Evolutionary conservation across 108 stramenopile genomes (phyloP), one percentile per base, ranked within the genome.

Genomic region (Fistulifera solaris): DNA sequence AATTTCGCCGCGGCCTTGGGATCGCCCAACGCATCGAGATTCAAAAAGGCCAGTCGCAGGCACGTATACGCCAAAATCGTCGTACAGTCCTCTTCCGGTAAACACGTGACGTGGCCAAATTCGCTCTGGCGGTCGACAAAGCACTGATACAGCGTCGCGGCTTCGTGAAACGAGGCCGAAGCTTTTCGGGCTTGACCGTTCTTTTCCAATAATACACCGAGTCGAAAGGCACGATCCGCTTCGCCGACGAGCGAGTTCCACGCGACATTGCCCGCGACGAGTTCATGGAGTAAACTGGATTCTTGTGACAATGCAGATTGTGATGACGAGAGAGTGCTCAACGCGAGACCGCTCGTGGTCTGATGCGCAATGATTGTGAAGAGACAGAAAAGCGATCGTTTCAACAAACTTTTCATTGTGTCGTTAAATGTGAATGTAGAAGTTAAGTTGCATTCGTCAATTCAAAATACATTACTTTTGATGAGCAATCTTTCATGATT

Each of bases 121-220:
- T 59, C 67, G 23, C 69, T 56, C 0, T 59, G 41, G 14, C 54
- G 59, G 25, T 87, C 83, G 24, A 87, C 55, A 65, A 62, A 92
- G 65, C 89, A 85, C 47, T 92, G 89, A 60, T 77, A 92, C 13
- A 92, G 61, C 7, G 89, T 92, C 0, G 85, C 89, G 2, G 85
- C 83, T 66, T 87, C 83, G 56, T 92, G 89, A 62, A 84, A 85
- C 3, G 77, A 71, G 2, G 70, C 81, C 16, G 61, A 56, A 6
- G 89, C 84, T 7, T 73, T 64, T 28, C 89, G 75, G 21, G 83
- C 59, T 50, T 80, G 67, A 24, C 89, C 89, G 16, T 64, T 60
- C 56, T 75, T 71, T 62, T 90, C 89, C 53, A 85, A 62, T 55
- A 71, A 56, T 21, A 80, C 76, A 12, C 77, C 81, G 0, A 60